Percentiles rank a stretch among this genome's conserved stretches.
Conservation (phyloP, 352 stramenopile species). For the Phytophthora rubi region DNA sequence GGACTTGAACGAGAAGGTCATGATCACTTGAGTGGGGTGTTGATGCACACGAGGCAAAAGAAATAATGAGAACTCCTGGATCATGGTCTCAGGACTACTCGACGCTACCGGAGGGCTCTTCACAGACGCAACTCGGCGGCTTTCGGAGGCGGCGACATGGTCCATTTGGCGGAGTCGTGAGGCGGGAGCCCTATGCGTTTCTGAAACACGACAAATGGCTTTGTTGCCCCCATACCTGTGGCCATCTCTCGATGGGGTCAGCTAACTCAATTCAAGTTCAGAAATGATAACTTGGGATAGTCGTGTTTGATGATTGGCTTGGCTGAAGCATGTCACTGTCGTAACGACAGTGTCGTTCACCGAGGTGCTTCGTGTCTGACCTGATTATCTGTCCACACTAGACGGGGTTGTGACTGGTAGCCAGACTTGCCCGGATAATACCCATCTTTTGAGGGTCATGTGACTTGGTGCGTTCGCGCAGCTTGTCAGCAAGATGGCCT, state of each 20-base stretch:
- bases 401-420: background rate
- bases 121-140: too few relatives aligned
- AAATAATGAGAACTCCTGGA: background rate
- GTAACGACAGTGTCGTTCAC: too few relatives aligned
- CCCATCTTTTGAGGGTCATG: background rate
- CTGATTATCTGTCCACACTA: background rate
- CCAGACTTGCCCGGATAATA: background rate
- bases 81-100: background rate
- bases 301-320: background rate
- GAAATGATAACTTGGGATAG: background rate
- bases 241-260: background rate
- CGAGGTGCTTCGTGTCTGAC: background rate
- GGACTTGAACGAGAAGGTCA: background rate
- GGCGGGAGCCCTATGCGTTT: background rate
- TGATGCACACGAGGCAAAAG: background rate
- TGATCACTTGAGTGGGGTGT: background rate
- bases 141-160: too few relatives aligned
- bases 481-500: too few relatives aligned
- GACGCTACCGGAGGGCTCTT: background rate
- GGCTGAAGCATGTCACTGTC: too few relatives aligned
- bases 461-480: too few relatives aligned
- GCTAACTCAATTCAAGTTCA: background rate
- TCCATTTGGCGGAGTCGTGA: too few relatives aligned
- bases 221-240: background rate
- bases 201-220: background rate